These are phyloP conservation scores for Cutaneotrichosporon sp. DNA, from an alignment of 1,284 basidiomycete species.

Conservation along the genomic window DNA sequence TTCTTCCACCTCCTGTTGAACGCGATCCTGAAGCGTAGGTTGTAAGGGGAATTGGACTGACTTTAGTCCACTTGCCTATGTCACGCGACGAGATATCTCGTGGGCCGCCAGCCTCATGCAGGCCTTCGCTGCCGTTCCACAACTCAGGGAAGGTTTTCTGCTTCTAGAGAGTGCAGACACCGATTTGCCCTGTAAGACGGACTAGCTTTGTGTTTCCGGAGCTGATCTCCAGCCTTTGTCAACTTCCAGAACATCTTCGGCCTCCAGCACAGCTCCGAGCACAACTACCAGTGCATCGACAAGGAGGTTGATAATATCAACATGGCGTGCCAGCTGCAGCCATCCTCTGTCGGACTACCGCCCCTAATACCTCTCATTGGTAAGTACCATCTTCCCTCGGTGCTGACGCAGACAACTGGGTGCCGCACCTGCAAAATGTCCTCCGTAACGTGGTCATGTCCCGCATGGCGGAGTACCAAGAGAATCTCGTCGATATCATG, in stretches of 20 bases:
- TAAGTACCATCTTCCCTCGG: not conserved
- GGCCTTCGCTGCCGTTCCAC: constrained; percentile 37
- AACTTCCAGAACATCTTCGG: constrained; percentile 1
- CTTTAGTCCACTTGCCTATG: constrained; percentile 12
- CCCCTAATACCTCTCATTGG: not conserved
- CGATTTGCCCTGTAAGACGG: not conserved
- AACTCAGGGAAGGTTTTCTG: constrained; percentile 26
- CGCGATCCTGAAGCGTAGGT: constrained; percentile 34
- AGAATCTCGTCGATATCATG: not conserved
- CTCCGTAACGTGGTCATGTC: not conserved
- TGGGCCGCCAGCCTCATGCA: constrained; percentile 35
- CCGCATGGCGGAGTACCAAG: not conserved
- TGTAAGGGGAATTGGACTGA: not conserved
- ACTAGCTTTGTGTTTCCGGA: too few relatives aligned
- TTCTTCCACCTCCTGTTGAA: constrained; percentile 17
- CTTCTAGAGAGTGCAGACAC: not conserved
- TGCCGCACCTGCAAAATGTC: not conserved
- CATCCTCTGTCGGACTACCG: not conserved
- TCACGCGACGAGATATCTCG: constrained; percentile 15
- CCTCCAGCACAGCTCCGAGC: not conserved
- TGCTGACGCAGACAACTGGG: constrained; percentile 1
- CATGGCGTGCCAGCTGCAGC: not conserved
- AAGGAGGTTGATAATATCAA: not conserved
- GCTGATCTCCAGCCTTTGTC: not conserved
- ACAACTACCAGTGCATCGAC: constrained; percentile 8